Percentiles rank a stretch among this genome's conserved stretches.
phyloP scores from a whole-genome alignment of 2,329 filamentous ascomycete species.

The Sporothrix humicola region DNA sequence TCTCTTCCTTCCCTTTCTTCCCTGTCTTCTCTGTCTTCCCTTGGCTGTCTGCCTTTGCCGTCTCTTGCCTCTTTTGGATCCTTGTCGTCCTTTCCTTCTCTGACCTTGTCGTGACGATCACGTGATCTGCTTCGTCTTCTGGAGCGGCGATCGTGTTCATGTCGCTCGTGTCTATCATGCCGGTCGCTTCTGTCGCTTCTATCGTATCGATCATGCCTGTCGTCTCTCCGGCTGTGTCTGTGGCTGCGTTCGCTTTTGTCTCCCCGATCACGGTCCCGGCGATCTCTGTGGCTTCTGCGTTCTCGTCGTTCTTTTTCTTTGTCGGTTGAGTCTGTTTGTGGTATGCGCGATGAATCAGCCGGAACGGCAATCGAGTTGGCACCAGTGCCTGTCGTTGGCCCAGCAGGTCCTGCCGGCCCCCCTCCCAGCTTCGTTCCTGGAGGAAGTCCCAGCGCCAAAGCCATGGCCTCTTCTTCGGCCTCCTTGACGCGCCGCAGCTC shows the following conservation, averaged over 20 bases:
- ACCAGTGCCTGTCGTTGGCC: constrained; percentile 54
- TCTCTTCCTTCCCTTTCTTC: not conserved
- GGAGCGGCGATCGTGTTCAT: not conserved
- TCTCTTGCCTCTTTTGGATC: not conserved
- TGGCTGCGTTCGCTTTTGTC: not conserved
- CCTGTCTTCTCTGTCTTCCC: not conserved
- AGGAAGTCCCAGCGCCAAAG: constrained; percentile 77
- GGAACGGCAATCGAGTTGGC: constrained; percentile 65
- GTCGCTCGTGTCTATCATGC: not conserved
- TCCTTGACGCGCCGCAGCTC: constrained; percentile 86
- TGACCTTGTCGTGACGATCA: not conserved
- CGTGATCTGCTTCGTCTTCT: constrained; percentile 8
- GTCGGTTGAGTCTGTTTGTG: constrained; percentile 52
- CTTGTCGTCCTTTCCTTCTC: not conserved
- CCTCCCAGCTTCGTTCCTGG: constrained; percentile 44
- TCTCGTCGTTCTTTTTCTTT: constrained; percentile 22
- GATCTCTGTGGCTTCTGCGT: not conserved
- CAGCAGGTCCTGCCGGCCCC: not conserved
- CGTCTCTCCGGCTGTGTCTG: not conserved
- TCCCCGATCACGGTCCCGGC: not conserved
- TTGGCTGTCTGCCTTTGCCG: not conserved
- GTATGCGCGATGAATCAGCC: constrained; percentile 20
- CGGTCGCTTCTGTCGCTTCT: not conserved
- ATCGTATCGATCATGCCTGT: not conserved
- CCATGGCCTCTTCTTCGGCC: constrained; percentile 90